Evolutionary conservation across 2,329 filamentous ascomycete genomes (phyloP), one percentile per base, ranked within the genome.

Genomic region (Colletotrichum lupini): DNA sequence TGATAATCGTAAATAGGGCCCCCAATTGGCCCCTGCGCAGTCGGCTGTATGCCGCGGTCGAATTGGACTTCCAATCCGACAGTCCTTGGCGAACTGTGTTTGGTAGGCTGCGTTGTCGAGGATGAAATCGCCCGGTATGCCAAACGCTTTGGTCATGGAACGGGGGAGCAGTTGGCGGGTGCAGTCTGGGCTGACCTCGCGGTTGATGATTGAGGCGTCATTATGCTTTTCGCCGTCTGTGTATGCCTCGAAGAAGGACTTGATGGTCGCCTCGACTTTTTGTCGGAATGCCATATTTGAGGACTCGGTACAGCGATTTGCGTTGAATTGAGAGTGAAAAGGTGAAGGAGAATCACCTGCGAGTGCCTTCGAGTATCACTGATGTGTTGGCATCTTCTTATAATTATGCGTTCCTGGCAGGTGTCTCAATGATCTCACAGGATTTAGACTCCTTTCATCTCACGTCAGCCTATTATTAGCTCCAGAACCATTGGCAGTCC

Each of bases 121-220:
- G 19, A 8, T 16, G 28, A 73, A 59, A 6, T 12, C 57, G 2
- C n/a, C 11, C 16, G 67, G 67, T 4, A 67, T n/a, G 4, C 57
- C 49, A 30, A 67, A 73, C 4, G 67, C 61, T 24, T 62, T 11
- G 22, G 49, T 28, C 32, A 73, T 37, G 2, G 56, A 42, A 1
- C n/a, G 22, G 3, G 71, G 71, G 7, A 73, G 57, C 5, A 73
- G 6, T 26, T 67, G 42, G 12, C 71, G 67, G 16, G 22, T 67
- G 57, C 71, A 73, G 49, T 73, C 66, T 6, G 35, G 7, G 6
- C 61, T 70, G 14, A 70, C 67, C 19, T 70, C 61, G 28, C 67
- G 71, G 52, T 73, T 70, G 49, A 73, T 73, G 35, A 73, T 19
- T 8, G 67, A 66, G 22, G 57, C 35, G 22, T 73, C 71, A 19